Evolutionary conservation across 2,329 filamentous ascomycete species (phyloP), one percentile per base, ranked within the genome.

Genomic region (Ploettnerulaceae sp.): DNA sequence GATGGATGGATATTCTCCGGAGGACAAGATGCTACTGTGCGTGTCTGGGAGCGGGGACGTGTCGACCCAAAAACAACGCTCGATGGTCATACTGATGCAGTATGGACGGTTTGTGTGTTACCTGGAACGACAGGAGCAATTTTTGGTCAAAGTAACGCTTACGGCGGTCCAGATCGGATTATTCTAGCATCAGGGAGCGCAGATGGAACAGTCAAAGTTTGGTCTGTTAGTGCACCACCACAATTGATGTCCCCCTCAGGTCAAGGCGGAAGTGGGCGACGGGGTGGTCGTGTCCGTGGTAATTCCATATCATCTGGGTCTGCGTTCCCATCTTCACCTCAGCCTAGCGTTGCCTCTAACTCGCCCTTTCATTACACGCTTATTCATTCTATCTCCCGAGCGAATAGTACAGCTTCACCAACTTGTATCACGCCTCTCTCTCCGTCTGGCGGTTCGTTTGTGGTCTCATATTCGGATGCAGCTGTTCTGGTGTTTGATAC

Each of bases 1-100:
- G 93, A 97, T 59, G 93, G 93, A 21, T 98, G 93, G 93, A 90
- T 98, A 55, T 98, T 98, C 67, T 97, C 91, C 4, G 93, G 93
- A 51, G 93, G 93, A 3, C 89, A 96, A 65, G 93, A 98, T 66
- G 82, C 87, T 14, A 95, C 89, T 5, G 82, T 98, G 28, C 81
- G 90, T 22, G 89, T 98, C 0, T 98, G 93, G 93, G 91, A 98
- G 67, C 81, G 90, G 40, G 91, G 91, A 21, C 76, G 91, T 36
- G 89, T 98, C 24, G 93, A 97, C 63, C 89, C 93, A 6, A 97
- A 97, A 67, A 89, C 89, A 2, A 95, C 89, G 0, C 73, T 98
- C 3, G 89, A 96, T 56, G 91, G 90, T 1, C 93, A 97, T 62
- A 95, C 86, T 0, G 93, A 98, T 71, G 89, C 90, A 3, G 89